Percentiles rank a stretch among this genome's conserved stretches.
Evolutionary conservation across 768 basidiomycete species (phyloP).

Genomic region (Lepiota venenata): DNA sequence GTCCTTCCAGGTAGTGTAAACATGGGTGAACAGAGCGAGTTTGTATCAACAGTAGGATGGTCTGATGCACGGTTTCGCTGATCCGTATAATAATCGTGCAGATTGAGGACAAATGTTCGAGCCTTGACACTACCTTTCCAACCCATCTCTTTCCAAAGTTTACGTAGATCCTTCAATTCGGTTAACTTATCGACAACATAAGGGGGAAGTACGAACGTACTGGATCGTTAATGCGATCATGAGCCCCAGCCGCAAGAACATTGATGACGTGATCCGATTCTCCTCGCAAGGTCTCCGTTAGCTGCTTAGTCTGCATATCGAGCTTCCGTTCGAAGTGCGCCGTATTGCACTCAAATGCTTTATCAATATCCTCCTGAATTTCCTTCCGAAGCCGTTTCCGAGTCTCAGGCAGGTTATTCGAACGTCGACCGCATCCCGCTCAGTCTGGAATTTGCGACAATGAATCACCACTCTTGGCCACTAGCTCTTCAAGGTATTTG

Average conservation of each 20-base stretch:
- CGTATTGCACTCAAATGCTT: slow-evolving; percentile 33
- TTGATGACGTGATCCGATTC: slow-evolving; percentile 37
- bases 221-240: slow-evolving; percentile 39
- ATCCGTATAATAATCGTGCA: slow-evolving; percentile 35
- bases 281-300: slow-evolving; percentile 24
- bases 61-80: slow-evolving; percentile 13
- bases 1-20: slow-evolving; percentile 14
- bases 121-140: slow-evolving; percentile 53
- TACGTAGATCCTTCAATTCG: slow-evolving; percentile 37
- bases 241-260: slow-evolving; percentile 36
- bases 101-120: slow-evolving; percentile 41
- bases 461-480: slow-evolving; percentile 28
- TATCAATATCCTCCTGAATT: slow-evolving; percentile 31
- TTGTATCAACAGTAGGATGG: slow-evolving; percentile 12
- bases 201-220: slow-evolving; percentile 19
- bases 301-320: slow-evolving; percentile 38
- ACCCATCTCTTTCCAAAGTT: slow-evolving; percentile 50
- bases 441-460: slow-evolving; percentile 21
- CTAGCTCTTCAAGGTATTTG: slow-evolving; percentile 26
- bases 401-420: slow-evolving; percentile 23
- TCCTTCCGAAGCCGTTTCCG: slow-evolving; percentile 29
- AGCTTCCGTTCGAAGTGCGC: slow-evolving; percentile 42
- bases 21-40: slow-evolving; percentile 10
- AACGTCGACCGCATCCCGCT: slow-evolving; percentile 17
- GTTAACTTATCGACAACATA: background rate